These are phyloP conservation scores for Neoboletus magnificus DNA, from an alignment of 768 basidiomycete genomes.

Conservation along the genomic window DNA sequence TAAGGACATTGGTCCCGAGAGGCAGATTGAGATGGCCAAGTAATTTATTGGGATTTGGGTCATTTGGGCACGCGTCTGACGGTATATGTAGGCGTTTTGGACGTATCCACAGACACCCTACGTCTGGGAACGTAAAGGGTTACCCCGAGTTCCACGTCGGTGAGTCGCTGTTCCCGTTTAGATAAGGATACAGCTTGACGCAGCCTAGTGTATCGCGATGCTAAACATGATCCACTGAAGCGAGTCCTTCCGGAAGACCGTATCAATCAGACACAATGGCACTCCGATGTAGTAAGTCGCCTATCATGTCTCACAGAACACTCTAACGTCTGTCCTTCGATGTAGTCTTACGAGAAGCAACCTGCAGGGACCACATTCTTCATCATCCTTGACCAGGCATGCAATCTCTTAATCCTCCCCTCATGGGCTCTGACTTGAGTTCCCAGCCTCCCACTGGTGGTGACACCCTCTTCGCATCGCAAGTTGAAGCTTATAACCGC, in stretches of 20 bases:
- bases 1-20: constrained; percentile 51
- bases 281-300: neutral
- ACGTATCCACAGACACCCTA: constrained; percentile 45
- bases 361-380: constrained; percentile 56
- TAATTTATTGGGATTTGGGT: constrained; percentile 7
- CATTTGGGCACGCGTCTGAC: neutral
- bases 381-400: constrained; percentile 50
- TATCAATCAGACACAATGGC: neutral
- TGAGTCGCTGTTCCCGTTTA: constrained; percentile 21
- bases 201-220: constrained; percentile 32
- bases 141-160: constrained; percentile 31
- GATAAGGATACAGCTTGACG: neutral
- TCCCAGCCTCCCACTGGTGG: constrained; percentile 39
- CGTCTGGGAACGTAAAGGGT: constrained; percentile 35
- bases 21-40: constrained; percentile 52
- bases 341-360: constrained; percentile 51
- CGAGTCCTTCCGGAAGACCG: neutral
- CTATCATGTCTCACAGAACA: neutral
- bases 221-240: constrained; percentile 38
- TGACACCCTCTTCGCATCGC: constrained; percentile 55
- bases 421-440: neutral
- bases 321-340: neutral
- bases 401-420: neutral
- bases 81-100: constrained; percentile 37
- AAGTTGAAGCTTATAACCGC: constrained; percentile 57